Evolutionary conservation across 352 stramenopile genomes (phyloP), one percentile per base, ranked within the genome.

Genomic region (Phytophthora sojae): DNA sequence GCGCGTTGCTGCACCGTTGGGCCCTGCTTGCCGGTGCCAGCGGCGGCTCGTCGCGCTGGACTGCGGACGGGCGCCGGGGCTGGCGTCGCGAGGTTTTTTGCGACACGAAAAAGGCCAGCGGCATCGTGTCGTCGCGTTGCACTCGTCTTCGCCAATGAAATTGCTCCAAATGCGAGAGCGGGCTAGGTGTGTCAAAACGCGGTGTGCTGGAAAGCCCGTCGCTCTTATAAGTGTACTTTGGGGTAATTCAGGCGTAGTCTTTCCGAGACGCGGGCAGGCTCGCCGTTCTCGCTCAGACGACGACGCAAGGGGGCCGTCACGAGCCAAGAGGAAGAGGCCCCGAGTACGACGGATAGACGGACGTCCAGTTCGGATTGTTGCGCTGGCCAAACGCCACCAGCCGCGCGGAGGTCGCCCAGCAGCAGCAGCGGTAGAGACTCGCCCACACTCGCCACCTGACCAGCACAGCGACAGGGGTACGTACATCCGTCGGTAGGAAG

Each of bases 321-420:
- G 21, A 55, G 54, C 49, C 23, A 15, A 26, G 54, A 62, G 62
- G 61, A 71, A 57, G 67, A 49, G 53, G 55, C 68, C 64, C 51
- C 62, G 44, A 56, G 52, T 58, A 45, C 35, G 54, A 60, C 54
- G 47, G 62, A 63, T 67, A 71, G 70, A 67, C 68, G 60, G 61
- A 77, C 67, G 69, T 80, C 59, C 73, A 80, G 73, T 80, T 80
- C 73, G 61, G 61, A 77, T 80, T 80, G 69, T 77, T 80, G 69
- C 57, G 62, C 68, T 64, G 61, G 59, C 47, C 60, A 55, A 64
- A 67, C 64, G 69, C 57, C 51, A 64, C n/a, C 26, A 30, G 26
- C 32, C 32, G 32, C 32, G 32, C 32, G 9, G 32, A 30, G 26
- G 26, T 30, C 32, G 26, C 26, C 26, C 26, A 14, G 32, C 9